Conservation (phyloP, 192 early-diverging fungal genomes). For the Backusella parvicylindrica region DNA sequence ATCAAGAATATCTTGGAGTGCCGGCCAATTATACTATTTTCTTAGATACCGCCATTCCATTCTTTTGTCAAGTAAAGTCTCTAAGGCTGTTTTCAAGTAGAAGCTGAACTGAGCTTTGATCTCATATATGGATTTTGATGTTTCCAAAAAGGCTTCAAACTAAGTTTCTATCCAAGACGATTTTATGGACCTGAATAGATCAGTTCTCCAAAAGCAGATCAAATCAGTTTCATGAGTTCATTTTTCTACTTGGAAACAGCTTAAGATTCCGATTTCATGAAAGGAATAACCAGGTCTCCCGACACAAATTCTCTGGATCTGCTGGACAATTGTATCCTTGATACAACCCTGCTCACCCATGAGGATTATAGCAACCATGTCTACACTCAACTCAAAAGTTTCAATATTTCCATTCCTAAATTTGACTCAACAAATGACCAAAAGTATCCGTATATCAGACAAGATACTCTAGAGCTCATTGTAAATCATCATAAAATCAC, state of each 20-base stretch:
- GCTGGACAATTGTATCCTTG: constrained; percentile 3
- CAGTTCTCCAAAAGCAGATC: background rate
- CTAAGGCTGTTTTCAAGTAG: constrained; percentile 9
- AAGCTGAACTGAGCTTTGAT: constrained; percentile 10
- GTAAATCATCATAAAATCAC: constrained; percentile 7
- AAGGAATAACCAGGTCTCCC: constrained; percentile 2
- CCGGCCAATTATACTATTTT: constrained; percentile 2
- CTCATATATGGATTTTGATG: constrained; percentile 5
- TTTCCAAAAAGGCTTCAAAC: constrained; percentile 8
- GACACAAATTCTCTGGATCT: background rate
- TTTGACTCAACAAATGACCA: constrained; percentile 2
- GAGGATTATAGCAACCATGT: constrained; percentile 14
- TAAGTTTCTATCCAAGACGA: constrained; percentile 9
- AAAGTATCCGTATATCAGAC: constrained; percentile 2
- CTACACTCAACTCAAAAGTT: constrained; percentile 3
- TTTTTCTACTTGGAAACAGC: constrained; percentile 8
- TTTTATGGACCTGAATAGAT: constrained; percentile 7
- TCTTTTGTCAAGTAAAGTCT: constrained; percentile 5
- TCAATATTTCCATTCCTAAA: constrained; percentile 7
- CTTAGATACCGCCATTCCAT: constrained; percentile 4
- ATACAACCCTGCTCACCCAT: constrained; percentile 10
- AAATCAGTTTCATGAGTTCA: constrained; percentile 2
- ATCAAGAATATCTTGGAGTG: constrained; percentile 8
- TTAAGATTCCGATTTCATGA: constrained; percentile 12
- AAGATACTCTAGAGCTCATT: background rate